These are phyloP conservation scores for Auriscalpium vulgare DNA, from an alignment of 768 basidiomycete genomes.

Conservation along the genomic window DNA sequence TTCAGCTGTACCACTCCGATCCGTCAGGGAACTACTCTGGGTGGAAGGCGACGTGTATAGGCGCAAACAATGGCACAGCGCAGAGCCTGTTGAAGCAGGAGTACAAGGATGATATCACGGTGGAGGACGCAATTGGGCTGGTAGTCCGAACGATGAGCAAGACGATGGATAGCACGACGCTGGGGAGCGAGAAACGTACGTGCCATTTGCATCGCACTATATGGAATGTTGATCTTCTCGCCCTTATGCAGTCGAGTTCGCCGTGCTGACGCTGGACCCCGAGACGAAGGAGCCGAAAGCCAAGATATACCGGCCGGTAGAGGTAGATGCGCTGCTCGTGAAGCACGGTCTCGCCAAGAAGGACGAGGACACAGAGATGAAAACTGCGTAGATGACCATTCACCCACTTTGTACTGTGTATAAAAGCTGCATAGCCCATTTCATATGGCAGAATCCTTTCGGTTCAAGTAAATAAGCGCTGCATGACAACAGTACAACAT, in stretches of 20 bases:
- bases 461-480: too few species aligned
- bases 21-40: conserved; percentile 98
- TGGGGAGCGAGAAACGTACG: conserved; percentile 94
- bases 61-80: conserved; percentile 96
- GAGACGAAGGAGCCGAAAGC: conserved; percentile 71
- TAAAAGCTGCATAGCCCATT: not conserved
- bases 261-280: conserved; percentile 83
- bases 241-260: conserved; percentile 75
- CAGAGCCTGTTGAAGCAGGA: conserved; percentile 95
- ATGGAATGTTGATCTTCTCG: not conserved
- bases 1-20: conserved; percentile 98
- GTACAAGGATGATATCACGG: conserved; percentile 89
- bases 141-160: conserved; percentile 96
- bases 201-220: conserved; percentile 10
- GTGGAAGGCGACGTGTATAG: conserved; percentile 98
- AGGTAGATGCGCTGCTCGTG: conserved; percentile 78
- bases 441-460: too few species aligned
- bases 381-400: conserved; percentile 29
- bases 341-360: conserved; percentile 84
- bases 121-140: conserved; percentile 89
- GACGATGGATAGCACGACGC: conserved; percentile 97
- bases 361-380: conserved; percentile 78
- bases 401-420: not conserved
- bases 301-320: conserved; percentile 84
- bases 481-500: too few species aligned